Conservation (phyloP, 176 grass and related monocot genomes). For the Musa acuminata region DNA sequence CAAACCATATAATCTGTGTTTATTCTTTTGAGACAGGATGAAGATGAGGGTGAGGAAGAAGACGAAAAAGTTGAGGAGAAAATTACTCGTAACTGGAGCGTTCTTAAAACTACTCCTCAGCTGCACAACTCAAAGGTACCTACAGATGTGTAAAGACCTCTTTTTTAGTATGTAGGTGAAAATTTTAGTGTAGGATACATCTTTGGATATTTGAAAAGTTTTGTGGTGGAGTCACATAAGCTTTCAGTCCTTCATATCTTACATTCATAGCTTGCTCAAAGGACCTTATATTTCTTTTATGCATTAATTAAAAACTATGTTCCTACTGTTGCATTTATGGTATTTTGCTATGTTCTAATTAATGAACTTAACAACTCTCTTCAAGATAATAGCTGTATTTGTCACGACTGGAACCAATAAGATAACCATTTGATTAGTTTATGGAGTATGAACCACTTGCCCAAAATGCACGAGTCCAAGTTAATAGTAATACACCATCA, state of each 20-base stretch:
- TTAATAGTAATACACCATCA: too few relatives aligned
- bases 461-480: too few relatives aligned
- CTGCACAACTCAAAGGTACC: constrained; percentile 56
- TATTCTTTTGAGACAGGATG: constrained; percentile 45
- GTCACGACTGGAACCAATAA: too few relatives aligned
- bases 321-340: not conserved
- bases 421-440: too few relatives aligned
- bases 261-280: too few relatives aligned
- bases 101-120: constrained; percentile 57
- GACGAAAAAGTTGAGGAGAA: constrained; percentile 44
- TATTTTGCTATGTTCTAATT: not conserved
- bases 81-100: constrained; percentile 60
- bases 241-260: too few relatives aligned
- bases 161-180: constrained; percentile 17
- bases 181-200: not conserved
- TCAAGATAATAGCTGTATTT: too few relatives aligned
- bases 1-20: not conserved
- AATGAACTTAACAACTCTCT: too few relatives aligned
- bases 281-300: not conserved
- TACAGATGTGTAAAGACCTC: constrained; percentile 2
- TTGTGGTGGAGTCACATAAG: not conserved
- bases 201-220: not conserved
- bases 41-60: constrained; percentile 69
- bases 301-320: not conserved
- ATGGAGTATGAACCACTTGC: too few relatives aligned